phyloP scores from a whole-genome alignment of 2,329 filamentous ascomycete genomes.

The Alternaria sp. region DNA sequence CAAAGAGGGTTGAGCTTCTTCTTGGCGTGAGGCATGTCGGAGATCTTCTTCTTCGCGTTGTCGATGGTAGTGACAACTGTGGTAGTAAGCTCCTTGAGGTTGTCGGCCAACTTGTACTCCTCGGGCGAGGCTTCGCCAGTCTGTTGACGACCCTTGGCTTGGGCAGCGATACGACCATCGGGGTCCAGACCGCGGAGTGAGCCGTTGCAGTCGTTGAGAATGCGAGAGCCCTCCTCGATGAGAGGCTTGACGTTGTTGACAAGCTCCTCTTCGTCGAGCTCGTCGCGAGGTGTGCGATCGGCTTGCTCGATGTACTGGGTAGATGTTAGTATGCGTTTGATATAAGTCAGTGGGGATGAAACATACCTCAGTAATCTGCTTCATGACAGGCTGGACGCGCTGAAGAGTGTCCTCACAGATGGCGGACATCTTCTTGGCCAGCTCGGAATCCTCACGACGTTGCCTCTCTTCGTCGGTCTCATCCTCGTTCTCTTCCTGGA shows the following conservation, averaged over 20 bases:
- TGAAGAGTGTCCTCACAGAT: conserved; percentile 83
- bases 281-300: conserved; percentile 82
- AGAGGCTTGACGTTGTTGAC: conserved; percentile 87
- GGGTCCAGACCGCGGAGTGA: conserved; percentile 88
- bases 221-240: conserved; percentile 84
- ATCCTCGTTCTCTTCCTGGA: conserved; percentile 64
- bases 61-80: conserved; percentile 86
- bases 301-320: conserved; percentile 78
- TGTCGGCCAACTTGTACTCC: conserved; percentile 84
- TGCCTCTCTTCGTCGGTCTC: conserved; percentile 58
- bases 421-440: conserved; percentile 77
- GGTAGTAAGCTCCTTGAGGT: conserved; percentile 85
- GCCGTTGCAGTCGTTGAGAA: conserved; percentile 87
- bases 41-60: conserved; percentile 85
- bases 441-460: conserved; percentile 72
- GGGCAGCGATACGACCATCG: conserved; percentile 83
- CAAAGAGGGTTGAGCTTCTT: conserved; percentile 93
- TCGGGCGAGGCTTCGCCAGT: conserved; percentile 81
- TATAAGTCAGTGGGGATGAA: background rate
- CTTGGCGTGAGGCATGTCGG: conserved; percentile 93
- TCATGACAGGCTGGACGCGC: conserved; percentile 83
- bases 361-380: conserved; percentile 80
- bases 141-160: conserved; percentile 82
- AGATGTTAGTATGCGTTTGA: conserved; percentile 35
- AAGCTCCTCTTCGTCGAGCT: conserved; percentile 88